Base-by-base conservation (phyloP, 2,329 filamentous ascomycete genomes). In the Cercospora brassicicola region DNA sequence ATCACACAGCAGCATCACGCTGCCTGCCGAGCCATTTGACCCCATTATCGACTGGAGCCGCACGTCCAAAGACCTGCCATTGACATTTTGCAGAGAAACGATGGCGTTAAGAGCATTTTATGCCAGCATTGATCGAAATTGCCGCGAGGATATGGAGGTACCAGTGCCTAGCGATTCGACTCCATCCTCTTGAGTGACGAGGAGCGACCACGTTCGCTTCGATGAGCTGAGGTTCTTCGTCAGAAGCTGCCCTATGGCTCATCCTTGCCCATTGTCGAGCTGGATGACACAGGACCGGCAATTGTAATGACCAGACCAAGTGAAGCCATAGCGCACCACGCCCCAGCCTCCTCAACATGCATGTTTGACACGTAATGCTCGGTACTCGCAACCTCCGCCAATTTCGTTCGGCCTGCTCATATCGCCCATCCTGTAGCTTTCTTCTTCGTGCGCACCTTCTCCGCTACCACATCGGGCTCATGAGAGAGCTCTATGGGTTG, bases 391-490 rank as follows among this genome's bases (percentile, higher is more conserved):
- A 15, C 2, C 13, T n/a, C 28, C 9, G n/a, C n/a, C 3, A n/a
- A 42, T 15, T 1, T 18, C 20, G 13, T 36, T 18, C 20, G 26
- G 33, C 20, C 9, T 61, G n/a, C 51, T 76, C 71, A 79, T 67
- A 79, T 79, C 26, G 76, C 73, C 78, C 78, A 79, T 5, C 78
- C 78, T 51, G 72, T 73, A 53, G 76, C 76, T 69, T 78, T 79
- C 73, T 79, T 79, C 71, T 77, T 78, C 45, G 72, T 73, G 33
- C 73, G 74, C 33, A 76, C 72, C 69, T 77, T 78, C 66, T 76
- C 74, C 5, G 74, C 69, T 33, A 73, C 71, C 2, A 72, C 71
- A 56, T 74, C 74, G 23, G 73, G 68, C 33, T 77, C 74, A 3
- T 73, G 64, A 15, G 72, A 70, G 31, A 78, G 62, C n/a, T 78